Percentiles rank a stretch among this genome's conserved stretches.
Evolutionary conservation across 805 yeast species (phyloP).

Genomic region (Hanseniaspora guilliermondii): DNA sequence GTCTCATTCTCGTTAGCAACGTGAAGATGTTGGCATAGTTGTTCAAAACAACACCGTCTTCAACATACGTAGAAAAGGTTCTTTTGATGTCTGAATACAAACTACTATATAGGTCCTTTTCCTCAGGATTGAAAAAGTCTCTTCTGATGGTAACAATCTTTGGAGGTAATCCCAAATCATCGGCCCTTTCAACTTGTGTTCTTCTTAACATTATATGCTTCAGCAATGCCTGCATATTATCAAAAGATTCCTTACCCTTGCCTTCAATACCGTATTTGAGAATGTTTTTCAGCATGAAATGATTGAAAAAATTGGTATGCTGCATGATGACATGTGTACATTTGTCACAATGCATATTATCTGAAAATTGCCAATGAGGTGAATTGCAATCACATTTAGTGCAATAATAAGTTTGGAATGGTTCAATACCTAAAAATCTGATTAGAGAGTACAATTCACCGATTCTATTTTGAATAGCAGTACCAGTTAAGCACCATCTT

Average conservation of each 20-base stretch:
- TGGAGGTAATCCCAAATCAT: conserved; percentile 95
- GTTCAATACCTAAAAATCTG: conserved; percentile 69
- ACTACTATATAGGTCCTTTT: conserved; percentile 80
- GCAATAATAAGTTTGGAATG: conserved; percentile 83
- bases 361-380: conserved; percentile 71
- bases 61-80: conserved; percentile 81
- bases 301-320: conserved; percentile 90
- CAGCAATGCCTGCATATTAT: conserved; percentile 59
- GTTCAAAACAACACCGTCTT: conserved; percentile 90
- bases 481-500: conserved; percentile 88
- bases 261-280: conserved; percentile 74
- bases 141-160: conserved; percentile 79
- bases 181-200: conserved; percentile 92
- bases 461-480: conserved; percentile 90
- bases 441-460: conserved; percentile 93
- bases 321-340: conserved; percentile 93
- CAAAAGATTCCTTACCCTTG: conserved; percentile 68
- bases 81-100: conserved; percentile 78
- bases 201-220: conserved; percentile 81
- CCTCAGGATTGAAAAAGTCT: conserved; percentile 86
- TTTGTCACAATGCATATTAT: conserved; percentile 67
- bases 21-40: conserved; percentile 96
- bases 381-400: conserved; percentile 83
- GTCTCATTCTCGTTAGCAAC: conserved; percentile 92
- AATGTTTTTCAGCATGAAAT: conserved; percentile 86